Conservation (phyloP, 2,329 filamentous ascomycete species). For the Penicillium aurantiogriseum region DNA sequence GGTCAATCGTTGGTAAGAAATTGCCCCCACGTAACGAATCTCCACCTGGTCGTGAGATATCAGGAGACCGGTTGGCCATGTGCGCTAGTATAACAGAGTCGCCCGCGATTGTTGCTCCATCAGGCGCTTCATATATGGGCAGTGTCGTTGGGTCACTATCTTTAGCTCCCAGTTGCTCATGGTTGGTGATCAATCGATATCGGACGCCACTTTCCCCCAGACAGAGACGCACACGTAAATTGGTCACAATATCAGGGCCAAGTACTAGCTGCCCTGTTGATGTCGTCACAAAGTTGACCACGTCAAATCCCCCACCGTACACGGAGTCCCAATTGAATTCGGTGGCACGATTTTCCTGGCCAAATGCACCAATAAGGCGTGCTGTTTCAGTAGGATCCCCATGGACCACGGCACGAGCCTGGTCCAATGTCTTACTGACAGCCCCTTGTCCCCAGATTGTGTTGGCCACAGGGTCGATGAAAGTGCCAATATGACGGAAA, state of each 20-base stretch:
- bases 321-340: conserved; percentile 69
- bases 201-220: conserved; percentile 42
- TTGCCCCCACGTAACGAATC: conserved; percentile 30
- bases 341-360: conserved; percentile 73
- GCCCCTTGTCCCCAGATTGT: conserved; percentile 93
- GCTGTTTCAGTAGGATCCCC: conserved; percentile 64
- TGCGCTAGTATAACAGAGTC: conserved; percentile 34
- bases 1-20: conserved; percentile 30
- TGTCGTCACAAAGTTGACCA: conserved; percentile 53
- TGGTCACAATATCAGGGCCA: conserved; percentile 34
- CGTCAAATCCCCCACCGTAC: conserved; percentile 83
- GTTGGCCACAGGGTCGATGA: conserved; percentile 62
- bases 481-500: conserved; percentile 86
- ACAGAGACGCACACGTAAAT: conserved; percentile 40
- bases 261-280: conserved; percentile 33
- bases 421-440: conserved; percentile 60
- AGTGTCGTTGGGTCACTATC: background rate
- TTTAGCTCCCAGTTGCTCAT: background rate
- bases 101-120: conserved; percentile 31
- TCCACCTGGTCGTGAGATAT: conserved; percentile 27
- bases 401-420: conserved; percentile 65
- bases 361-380: conserved; percentile 73
- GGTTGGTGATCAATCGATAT: conserved; percentile 26
- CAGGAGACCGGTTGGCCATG: conserved; percentile 26
- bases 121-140: conserved; percentile 31